Conservation (phyloP, 352 stramenopile species). For the Phytopythium delawarense region DNA sequence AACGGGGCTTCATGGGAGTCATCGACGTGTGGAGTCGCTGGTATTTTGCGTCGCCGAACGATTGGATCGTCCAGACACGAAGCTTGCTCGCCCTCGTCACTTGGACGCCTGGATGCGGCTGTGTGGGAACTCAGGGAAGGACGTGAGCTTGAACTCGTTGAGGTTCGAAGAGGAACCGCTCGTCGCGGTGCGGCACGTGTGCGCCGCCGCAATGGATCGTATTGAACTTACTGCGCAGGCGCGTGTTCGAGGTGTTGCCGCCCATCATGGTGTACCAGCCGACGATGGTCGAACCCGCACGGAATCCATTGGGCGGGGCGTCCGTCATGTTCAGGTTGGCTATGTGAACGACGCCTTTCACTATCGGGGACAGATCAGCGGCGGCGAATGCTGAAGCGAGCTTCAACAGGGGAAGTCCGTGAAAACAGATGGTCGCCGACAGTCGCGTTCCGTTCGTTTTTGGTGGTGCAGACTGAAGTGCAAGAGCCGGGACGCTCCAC, state of each 20-base stretch:
- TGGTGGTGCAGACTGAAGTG: not conserved
- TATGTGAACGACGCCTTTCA: too few relatives aligned
- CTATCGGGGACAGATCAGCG: too few relatives aligned
- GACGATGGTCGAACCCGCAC: not conserved
- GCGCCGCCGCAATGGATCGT: not conserved
- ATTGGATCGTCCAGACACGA: too few relatives aligned
- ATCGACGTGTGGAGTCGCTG: too few relatives aligned
- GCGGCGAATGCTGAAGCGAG: too few relatives aligned
- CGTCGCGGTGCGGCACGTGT: not conserved
- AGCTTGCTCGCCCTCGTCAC: not conserved
- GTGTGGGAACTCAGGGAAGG: not conserved
- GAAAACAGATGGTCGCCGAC: not conserved
- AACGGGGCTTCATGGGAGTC: too few relatives aligned
- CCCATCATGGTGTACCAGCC: slow-evolving; percentile 19
- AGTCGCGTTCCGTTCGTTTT: not conserved
- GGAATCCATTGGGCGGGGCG: not conserved
- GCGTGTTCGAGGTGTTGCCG: slow-evolving; percentile 3
- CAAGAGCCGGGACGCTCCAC: not conserved
- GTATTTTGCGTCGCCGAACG: too few relatives aligned
- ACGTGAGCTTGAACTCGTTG: not conserved
- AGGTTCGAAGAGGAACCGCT: not conserved
- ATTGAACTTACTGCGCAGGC: not conserved
- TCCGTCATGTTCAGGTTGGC: not conserved
- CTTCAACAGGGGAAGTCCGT: too few relatives aligned
- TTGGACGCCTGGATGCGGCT: not conserved